These are phyloP conservation scores for Globisporangium camurandrum DNA, from an alignment of 352 stramenopile species.

Conservation along the genomic window DNA sequence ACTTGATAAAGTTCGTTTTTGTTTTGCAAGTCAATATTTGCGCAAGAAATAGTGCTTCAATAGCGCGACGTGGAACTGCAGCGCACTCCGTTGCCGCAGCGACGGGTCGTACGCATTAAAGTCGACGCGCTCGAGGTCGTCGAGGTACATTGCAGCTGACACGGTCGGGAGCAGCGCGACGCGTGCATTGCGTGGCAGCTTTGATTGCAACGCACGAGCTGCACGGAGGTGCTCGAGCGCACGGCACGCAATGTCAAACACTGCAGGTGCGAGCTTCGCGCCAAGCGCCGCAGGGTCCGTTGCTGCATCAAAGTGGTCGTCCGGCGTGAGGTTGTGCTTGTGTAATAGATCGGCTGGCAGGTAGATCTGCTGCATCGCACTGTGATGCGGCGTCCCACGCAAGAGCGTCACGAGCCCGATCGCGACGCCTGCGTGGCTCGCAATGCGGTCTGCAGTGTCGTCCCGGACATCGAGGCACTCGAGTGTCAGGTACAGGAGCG, in stretches of 20 bases:
- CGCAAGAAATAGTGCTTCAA: conserved; percentile 71
- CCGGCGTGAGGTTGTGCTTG: conserved; percentile 47
- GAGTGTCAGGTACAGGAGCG: conserved; percentile 84
- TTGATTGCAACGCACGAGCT: conserved; percentile 42
- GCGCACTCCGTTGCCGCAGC: conserved; percentile 39
- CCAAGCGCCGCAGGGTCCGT: conserved; percentile 48
- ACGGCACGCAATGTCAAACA: conserved; percentile 85
- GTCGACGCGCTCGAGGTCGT: conserved; percentile 53
- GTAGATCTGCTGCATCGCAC: conserved; percentile 60
- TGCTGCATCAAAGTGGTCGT: conserved; percentile 50
- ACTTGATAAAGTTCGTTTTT: too few species aligned
- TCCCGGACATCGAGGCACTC: conserved; percentile 80
- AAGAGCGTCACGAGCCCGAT: conserved; percentile 83
- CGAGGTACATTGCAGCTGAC: conserved; percentile 42
- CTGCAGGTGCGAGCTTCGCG: conserved; percentile 65
- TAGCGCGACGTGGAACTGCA: conserved; percentile 23
- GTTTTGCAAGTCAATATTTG: conserved; percentile 74
- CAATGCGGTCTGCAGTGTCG: conserved; percentile 63
- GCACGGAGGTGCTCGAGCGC: conserved; percentile 78
- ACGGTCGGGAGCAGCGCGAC: conserved; percentile 68
- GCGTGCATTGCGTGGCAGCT: conserved; percentile 44
- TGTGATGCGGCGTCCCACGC: conserved; percentile 65
- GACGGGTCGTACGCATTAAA: conserved; percentile 61
- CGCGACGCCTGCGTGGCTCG: conserved; percentile 78
- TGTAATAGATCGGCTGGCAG: conserved; percentile 75